A percentile compares a stretch with the other conserved stretches of the same genome.
These are phyloP conservation scores for Seminavis robusta DNA, from an alignment of 108 stramenopile species.

Conservation along the genomic window DNA sequence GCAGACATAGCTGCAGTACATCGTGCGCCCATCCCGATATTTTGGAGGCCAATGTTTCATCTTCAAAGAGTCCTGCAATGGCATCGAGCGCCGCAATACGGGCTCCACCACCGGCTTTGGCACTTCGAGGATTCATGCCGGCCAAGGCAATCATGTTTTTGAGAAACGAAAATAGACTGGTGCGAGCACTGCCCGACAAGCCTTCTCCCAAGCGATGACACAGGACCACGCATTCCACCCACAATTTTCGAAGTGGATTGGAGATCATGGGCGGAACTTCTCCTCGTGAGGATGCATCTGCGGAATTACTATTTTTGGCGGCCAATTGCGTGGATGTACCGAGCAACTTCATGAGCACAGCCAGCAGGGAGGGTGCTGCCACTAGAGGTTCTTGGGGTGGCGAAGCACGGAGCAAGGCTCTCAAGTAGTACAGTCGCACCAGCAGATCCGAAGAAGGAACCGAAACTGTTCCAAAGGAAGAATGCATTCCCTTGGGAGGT, in stretches of 20 bases:
- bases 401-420: constrained; percentile 55
- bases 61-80: constrained; percentile 48
- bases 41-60: constrained; percentile 37
- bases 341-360: constrained; percentile 78
- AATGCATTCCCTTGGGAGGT: constrained; percentile 81
- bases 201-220: constrained; percentile 66
- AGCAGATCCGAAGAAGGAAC: constrained; percentile 66
- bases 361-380: constrained; percentile 74
- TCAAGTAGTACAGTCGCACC: constrained; percentile 51
- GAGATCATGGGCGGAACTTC: constrained; percentile 65
- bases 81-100: constrained; percentile 72
- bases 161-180: constrained; percentile 57
- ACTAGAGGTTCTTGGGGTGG: constrained; percentile 51
- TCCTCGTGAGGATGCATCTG: neutral
- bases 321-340: constrained; percentile 58
- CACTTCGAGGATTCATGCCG: constrained; percentile 63
- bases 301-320: neutral
- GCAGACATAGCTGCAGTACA: constrained; percentile 57
- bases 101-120: constrained; percentile 69
- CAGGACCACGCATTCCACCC: constrained; percentile 79
- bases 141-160: constrained; percentile 72
- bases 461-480: constrained; percentile 64
- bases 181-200: constrained; percentile 59
- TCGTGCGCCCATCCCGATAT: constrained; percentile 69
- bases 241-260: constrained; percentile 61